phyloP scores from a whole-genome alignment of 257 asterid genomes.

The Cordia subcordata region DNA sequence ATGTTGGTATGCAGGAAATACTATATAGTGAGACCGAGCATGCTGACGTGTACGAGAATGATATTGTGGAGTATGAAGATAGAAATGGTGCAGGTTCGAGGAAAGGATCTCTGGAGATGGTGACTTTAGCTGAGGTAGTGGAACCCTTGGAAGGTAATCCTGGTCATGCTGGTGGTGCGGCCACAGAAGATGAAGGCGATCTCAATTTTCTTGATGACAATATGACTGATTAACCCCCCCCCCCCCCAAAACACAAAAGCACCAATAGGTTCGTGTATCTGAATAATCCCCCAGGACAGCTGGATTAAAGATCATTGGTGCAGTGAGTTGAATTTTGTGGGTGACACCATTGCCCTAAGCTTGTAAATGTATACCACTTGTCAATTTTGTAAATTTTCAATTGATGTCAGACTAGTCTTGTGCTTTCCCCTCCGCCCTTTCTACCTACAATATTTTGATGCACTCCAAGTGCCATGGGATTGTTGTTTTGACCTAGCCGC shows the following conservation, averaged over 20 bases:
- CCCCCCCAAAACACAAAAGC: background rate
- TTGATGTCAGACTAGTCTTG: background rate
- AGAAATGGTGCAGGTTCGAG: slow-evolving; percentile 29
- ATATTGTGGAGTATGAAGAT: slow-evolving; percentile 51
- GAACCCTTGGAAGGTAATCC: slow-evolving; percentile 51
- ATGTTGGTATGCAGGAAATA: slow-evolving; percentile 44
- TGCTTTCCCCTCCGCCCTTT: too few relatives aligned
- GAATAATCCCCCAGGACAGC: background rate
- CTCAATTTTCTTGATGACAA: slow-evolving; percentile 65
- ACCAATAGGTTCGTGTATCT: background rate
- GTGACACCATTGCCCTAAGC: background rate
- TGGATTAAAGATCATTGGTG: background rate
- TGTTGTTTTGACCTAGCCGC: too few relatives aligned
- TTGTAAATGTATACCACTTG: slow-evolving; percentile 3
- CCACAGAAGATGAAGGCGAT: slow-evolving; percentile 39
- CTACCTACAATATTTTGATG: too few relatives aligned
- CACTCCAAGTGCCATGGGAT: too few relatives aligned
- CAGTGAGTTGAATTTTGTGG: slow-evolving; percentile 7
- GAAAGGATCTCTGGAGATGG: slow-evolving; percentile 39
- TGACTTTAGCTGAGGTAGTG: slow-evolving; percentile 34
- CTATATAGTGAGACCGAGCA: slow-evolving; percentile 61
- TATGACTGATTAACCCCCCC: slow-evolving; percentile 42
- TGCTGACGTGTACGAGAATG: slow-evolving; percentile 59
- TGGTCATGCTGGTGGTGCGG: slow-evolving; percentile 32
- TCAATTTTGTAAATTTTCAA: slow-evolving; percentile 1